Evolutionary conservation across 805 yeast genomes (phyloP), one percentile per base, ranked within the genome.

Genomic region (Blastobotrys americana): DNA sequence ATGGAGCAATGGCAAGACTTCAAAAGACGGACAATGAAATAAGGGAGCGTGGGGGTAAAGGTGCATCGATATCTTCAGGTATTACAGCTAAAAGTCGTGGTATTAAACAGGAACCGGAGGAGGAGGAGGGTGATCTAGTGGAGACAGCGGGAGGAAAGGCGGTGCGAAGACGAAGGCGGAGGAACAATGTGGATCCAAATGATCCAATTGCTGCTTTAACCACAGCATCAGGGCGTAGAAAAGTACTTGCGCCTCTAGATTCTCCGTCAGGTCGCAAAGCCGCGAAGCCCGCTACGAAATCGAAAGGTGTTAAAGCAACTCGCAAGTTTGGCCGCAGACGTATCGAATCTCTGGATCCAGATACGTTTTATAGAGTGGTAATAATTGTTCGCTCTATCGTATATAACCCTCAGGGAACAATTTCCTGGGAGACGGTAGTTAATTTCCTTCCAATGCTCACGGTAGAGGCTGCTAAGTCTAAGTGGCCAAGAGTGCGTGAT

Each of bases 401-500:
- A 39, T 47, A 59, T 31, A 71, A 83, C 34, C 69, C 63, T 15
- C 70, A 74, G 37, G 76, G 76, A 13, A 63, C 65, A 4, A 81
- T 84, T 33, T 80, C 78, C 47, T 88, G 94, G 83, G 72, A 70
- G 0, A 61, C 70, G 28, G 78, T 88, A 4, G 69, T 82, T 0
- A 56, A 55, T 0, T 58, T 76, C 4, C 73, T 84, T 39, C 69
- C 64, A 3, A 71, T 60, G 15, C 53, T 59, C 27, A 59, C 68
- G 0, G 64, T 73, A 1, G 74, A 70, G 5, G 66, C 70, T 8
- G 63, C 82, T 21, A 72, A 71, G 50, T 74, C 76, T 41, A 79
- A 76, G 47, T 89, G 96, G 96, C 77, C 82, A 1, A 68, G 75
- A 16, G 70, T 84, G 5, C 71, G 85, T 36, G 74, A 76, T 55